Conservation (phyloP, 1,284 basidiomycete genomes). For the Ganoderma sinense region DNA sequence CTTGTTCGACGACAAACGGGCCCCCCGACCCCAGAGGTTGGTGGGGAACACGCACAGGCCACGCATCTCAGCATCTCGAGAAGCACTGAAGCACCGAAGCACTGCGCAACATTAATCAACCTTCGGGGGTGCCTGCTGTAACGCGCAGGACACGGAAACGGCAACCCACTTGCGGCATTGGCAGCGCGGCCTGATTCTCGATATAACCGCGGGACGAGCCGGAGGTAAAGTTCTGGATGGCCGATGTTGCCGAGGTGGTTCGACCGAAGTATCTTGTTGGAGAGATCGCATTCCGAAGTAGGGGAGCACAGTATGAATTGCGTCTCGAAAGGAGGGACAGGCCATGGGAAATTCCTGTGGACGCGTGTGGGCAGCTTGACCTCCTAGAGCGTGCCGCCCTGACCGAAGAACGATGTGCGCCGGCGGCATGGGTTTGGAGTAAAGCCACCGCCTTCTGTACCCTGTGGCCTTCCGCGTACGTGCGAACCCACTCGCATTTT, state of each 20-base stretch:
- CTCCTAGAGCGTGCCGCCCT: background rate
- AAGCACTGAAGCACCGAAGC: conserved; percentile 4
- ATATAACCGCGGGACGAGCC: background rate
- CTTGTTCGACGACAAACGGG: background rate
- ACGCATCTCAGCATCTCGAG: background rate
- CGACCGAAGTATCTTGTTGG: background rate
- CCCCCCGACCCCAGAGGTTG: background rate
- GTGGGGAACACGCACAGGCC: background rate
- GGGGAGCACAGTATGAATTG: background rate
- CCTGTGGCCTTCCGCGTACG: background rate
- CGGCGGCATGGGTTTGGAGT: background rate
- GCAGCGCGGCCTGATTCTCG: background rate
- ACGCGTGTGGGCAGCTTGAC: conserved; percentile 4
- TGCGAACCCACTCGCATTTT: background rate
- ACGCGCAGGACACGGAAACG: background rate
- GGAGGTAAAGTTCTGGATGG: background rate
- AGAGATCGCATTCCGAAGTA: background rate
- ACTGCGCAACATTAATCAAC: conserved; percentile 4
- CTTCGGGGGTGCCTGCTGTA: background rate
- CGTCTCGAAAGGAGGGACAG: background rate
- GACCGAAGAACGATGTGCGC: background rate
- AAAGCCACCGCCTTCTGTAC: background rate
- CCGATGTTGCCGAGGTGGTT: conserved; percentile 1
- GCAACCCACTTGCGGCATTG: background rate
- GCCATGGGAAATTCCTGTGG: background rate